Conservation (phyloP, 129 eudicot species). For the sunflower (Helianthus annuus) region DNA sequence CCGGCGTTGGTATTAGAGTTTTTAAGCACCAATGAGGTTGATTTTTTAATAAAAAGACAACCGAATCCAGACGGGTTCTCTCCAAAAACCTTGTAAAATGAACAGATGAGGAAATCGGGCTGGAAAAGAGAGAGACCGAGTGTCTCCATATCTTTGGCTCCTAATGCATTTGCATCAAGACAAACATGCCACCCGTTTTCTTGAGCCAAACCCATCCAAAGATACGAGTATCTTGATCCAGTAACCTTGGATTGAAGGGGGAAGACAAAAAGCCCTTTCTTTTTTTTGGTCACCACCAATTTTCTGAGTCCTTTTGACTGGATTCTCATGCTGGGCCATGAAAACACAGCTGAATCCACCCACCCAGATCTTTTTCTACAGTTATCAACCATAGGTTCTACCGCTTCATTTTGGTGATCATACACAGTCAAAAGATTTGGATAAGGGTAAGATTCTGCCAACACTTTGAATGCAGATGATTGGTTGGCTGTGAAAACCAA, state of each 20-base stretch:
- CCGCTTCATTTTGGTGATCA: slow-evolving; percentile 70
- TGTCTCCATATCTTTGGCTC: slow-evolving; percentile 90
- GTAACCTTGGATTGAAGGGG: slow-evolving; percentile 81
- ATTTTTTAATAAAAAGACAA: slow-evolving; percentile 73
- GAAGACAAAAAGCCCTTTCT: slow-evolving; percentile 71
- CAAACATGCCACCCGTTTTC: slow-evolving; percentile 91
- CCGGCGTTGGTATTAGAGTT: slow-evolving; percentile 49
- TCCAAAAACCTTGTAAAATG: slow-evolving; percentile 85
- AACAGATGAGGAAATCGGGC: slow-evolving; percentile 77
- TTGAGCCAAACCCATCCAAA: slow-evolving; percentile 79
- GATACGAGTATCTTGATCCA: slow-evolving; percentile 72
- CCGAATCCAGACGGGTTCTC: slow-evolving; percentile 89
- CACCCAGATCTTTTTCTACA: slow-evolving; percentile 50
- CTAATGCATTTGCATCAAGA: slow-evolving; percentile 77
- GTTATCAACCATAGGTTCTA: slow-evolving; percentile 57
- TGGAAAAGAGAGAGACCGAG: slow-evolving; percentile 75
- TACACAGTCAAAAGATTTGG: slow-evolving; percentile 66
- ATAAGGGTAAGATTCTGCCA: slow-evolving; percentile 76
- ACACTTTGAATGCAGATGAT: slow-evolving; percentile 63
- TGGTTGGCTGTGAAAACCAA: slow-evolving; percentile 77
- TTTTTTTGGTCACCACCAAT: slow-evolving; percentile 36
- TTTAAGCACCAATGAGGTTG: slow-evolving; percentile 46
- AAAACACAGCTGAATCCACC: slow-evolving; percentile 57
- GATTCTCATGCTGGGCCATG: slow-evolving; percentile 80
- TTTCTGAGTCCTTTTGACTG: slow-evolving; percentile 55